Percentiles rank a stretch among this genome's conserved stretches.
These are phyloP conservation scores for Penicillium sp. DNA, from an alignment of 2,329 filamentous ascomycete species.

Conservation along the genomic window DNA sequence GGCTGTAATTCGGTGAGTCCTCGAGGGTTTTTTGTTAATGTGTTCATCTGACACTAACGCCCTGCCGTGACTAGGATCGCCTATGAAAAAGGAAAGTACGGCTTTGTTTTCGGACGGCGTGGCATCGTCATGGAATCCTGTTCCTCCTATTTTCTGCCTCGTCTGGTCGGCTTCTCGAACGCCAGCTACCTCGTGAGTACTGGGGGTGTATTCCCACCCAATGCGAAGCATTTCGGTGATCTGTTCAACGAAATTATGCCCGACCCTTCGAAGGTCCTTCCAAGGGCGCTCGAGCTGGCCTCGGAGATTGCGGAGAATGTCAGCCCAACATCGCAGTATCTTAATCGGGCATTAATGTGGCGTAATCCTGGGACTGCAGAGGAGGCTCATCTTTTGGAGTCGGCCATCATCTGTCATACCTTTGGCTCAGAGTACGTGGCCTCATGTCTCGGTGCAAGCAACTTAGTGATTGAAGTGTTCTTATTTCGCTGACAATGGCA, in stretches of 20 bases:
- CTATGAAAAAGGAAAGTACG: constrained; percentile 65
- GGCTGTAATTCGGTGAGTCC: constrained; percentile 52
- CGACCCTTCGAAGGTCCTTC: constrained; percentile 62
- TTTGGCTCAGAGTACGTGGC: constrained; percentile 39
- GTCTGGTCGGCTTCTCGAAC: constrained; percentile 61
- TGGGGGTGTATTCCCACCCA: constrained; percentile 59
- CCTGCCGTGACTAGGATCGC: constrained; percentile 49
- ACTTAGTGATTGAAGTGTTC: too few relatives aligned
- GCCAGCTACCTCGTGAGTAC: constrained; percentile 59
- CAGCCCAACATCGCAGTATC: constrained; percentile 63
- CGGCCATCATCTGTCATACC: constrained; percentile 44
- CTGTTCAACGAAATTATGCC: constrained; percentile 70
- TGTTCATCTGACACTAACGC: background rate
- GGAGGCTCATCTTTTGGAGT: constrained; percentile 70
- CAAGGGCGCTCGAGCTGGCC: constrained; percentile 67
- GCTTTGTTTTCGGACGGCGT: constrained; percentile 72
- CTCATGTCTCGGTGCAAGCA: background rate
- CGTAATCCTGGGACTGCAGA: constrained; percentile 60
- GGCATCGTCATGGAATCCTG: constrained; percentile 74
- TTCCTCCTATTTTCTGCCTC: constrained; percentile 71
- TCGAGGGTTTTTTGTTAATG: accelerated
- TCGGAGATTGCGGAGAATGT: constrained; percentile 69
- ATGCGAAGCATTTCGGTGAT: constrained; percentile 54
- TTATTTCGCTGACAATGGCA: constrained; percentile 14
- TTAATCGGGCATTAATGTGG: constrained; percentile 76